phyloP scores from a whole-genome alignment of 306 rosid species.

The Fagus crenata region DNA sequence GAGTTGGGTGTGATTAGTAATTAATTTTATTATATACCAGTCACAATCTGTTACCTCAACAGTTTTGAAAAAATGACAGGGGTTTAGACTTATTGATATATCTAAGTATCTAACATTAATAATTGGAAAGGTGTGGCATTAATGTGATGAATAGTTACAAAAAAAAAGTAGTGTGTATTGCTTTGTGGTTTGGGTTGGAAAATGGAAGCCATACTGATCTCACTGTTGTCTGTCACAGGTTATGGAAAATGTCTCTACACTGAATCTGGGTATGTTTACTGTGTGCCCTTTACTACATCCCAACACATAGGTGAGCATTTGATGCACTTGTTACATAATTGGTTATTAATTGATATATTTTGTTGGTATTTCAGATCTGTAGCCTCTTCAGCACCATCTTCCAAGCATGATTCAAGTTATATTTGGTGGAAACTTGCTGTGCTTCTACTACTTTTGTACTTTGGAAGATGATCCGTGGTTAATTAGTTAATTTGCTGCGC shows the following conservation, averaged over 20 bases:
- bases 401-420: conserved; percentile 29
- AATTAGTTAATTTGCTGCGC: conserved; percentile 1
- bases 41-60: too few species aligned
- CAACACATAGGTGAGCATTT: background rate
- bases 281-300: background rate
- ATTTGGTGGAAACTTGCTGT: conserved; percentile 43
- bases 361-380: conserved; percentile 43
- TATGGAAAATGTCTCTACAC: conserved; percentile 67
- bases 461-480: conserved; percentile 46
- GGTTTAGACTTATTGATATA: too few species aligned
- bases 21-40: too few species aligned
- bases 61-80: too few species aligned
- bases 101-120: too few species aligned
- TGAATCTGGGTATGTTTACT: conserved; percentile 60
- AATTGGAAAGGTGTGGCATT: too few species aligned
- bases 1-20: too few species aligned
- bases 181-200: background rate
- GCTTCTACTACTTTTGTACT: conserved; percentile 43
- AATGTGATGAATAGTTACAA: too few species aligned
- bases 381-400: conserved; percentile 43
- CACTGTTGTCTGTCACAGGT: conserved; percentile 46
- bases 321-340: background rate
- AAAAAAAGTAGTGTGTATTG: background rate
- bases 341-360: background rate
- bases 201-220: conserved; percentile 18